Conservation (phyloP, 768 basidiomycete species). For the Lentinula lateritia region DNA sequence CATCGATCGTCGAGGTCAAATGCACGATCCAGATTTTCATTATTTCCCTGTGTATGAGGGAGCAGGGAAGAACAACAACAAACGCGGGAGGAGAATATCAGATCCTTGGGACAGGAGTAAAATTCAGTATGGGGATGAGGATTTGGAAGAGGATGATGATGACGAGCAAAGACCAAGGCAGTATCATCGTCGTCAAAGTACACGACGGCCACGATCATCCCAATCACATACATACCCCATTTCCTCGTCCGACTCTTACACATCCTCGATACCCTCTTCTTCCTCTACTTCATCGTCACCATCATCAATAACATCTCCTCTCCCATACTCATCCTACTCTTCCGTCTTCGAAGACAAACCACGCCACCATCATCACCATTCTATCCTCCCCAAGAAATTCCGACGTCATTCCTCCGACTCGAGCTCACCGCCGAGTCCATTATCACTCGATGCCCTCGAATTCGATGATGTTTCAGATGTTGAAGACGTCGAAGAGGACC, state of each 20-base stretch:
- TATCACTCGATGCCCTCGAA: not conserved
- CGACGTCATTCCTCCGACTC: not conserved
- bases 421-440: not conserved
- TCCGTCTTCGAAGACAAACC: conserved; percentile 3
- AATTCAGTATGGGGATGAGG: not conserved
- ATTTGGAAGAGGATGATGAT: not conserved
- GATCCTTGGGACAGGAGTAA: not conserved
- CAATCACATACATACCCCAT: not conserved
- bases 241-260: not conserved
- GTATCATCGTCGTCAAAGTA: not conserved
- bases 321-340: not conserved
- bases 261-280: not conserved
- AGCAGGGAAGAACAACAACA: not conserved
- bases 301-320: not conserved
- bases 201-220: not conserved
- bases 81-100: not conserved
- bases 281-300: not conserved
- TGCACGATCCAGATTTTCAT: conserved; percentile 5
- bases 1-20: not conserved
- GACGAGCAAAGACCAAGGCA: not conserved
- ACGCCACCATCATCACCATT: not conserved
- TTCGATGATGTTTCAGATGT: not conserved
- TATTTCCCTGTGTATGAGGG: not conserved
- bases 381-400: not conserved
- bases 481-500: not conserved